phyloP scores from a whole-genome alignment of 1,139 yeast species.

The Zhuliangozyma blackwelliae region DNA sequence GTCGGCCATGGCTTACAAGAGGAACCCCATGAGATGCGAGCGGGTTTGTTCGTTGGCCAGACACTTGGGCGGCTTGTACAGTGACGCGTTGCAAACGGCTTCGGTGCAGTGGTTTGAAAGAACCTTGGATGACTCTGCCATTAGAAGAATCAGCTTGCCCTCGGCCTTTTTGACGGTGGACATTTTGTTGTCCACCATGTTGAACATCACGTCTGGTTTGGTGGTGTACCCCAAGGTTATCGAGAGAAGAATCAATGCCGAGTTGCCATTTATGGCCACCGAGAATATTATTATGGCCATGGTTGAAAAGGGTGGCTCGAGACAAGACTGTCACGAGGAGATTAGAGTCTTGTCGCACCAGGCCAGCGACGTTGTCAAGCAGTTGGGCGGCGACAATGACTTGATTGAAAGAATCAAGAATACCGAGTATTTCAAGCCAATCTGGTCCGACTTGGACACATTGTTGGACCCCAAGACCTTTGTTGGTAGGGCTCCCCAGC shows the following conservation, averaged over 20 bases:
- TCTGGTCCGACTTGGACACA: constrained; percentile 74
- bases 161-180: constrained; percentile 96
- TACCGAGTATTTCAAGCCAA: constrained; percentile 83
- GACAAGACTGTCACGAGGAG: constrained; percentile 98
- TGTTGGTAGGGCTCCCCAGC: constrained; percentile 98
- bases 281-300: constrained; percentile 99
- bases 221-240: constrained; percentile 98
- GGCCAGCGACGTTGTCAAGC: constrained; percentile 96
- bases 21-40: constrained; percentile 99
- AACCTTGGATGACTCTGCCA: constrained; percentile 97
- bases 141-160: constrained; percentile 94
- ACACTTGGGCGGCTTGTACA: constrained; percentile 87
- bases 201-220: constrained; percentile 89
- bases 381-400: constrained; percentile 98
- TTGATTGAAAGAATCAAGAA: constrained; percentile 82
- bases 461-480: constrained; percentile 90
- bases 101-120: constrained; percentile 99
- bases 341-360: constrained; percentile 95
- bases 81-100: constrained; percentile 93
- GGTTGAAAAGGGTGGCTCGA: constrained; percentile 96
- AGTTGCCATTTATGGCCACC: constrained; percentile 99
- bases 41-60: constrained; percentile 96
- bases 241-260: constrained; percentile 91
- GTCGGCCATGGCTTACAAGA: constrained; percentile 98
- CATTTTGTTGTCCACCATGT: constrained; percentile 81